Evolutionary conservation across 1,139 yeast species (phyloP).

Genomic region (Taphrina flavorubra): DNA sequence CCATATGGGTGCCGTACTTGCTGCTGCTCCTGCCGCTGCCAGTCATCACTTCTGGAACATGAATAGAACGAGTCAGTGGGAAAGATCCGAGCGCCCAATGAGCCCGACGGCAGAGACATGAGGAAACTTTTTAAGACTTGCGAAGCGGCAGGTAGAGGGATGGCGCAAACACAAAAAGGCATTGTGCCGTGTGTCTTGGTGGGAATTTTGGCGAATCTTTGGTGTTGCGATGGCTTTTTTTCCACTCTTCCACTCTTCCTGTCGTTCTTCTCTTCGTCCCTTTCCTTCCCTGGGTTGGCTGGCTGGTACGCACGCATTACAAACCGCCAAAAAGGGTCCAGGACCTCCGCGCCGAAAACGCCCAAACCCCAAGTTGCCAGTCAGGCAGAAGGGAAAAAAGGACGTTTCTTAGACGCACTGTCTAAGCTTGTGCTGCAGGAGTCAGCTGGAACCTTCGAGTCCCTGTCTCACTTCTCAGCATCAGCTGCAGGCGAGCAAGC

Average conservation of each 20-base stretch:
- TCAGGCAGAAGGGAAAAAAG: too few relatives aligned
- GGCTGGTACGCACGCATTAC: too few relatives aligned
- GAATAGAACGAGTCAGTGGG: constrained; percentile 20
- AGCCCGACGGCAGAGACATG: constrained; percentile 13
- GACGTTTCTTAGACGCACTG: too few relatives aligned
- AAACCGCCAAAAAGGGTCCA: background rate
- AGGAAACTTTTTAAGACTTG: constrained; percentile 16
- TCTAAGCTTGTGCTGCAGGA: too few relatives aligned
- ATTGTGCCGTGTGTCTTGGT: constrained; percentile 14
- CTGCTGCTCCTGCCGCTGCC: background rate
- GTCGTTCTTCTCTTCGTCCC: too few relatives aligned
- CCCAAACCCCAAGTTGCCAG: too few relatives aligned
- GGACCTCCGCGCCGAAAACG: background rate
- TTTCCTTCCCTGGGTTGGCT: too few relatives aligned
- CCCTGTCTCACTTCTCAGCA: constrained; percentile 9
- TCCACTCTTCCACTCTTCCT: too few relatives aligned
- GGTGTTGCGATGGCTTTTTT: constrained; percentile 13
- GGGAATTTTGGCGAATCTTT: constrained; percentile 7
- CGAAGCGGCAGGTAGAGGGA: constrained; percentile 5
- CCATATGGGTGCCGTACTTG: too few relatives aligned
- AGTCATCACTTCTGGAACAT: constrained; percentile 2
- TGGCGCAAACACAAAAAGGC: constrained; percentile 19
- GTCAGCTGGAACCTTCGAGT: background rate
- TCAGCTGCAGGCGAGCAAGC: background rate
- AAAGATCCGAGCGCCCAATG: constrained; percentile 20